Base-by-base conservation (phyloP, 148 eudicot species). In the Selenicereus undatus region DNA sequence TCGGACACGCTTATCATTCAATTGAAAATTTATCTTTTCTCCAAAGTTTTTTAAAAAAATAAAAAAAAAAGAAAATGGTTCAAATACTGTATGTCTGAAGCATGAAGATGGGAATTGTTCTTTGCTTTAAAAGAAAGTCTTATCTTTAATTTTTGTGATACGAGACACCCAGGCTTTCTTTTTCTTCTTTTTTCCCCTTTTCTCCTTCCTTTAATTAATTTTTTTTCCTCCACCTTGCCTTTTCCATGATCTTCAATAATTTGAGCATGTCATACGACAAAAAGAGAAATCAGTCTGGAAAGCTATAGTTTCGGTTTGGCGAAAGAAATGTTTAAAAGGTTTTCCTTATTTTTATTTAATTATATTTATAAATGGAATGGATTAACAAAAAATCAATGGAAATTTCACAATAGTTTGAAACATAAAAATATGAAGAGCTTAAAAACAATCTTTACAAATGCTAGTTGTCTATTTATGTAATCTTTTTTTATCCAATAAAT, bases 101-200 rank as follows among this genome's bases (percentile, higher is more conserved):
- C 18, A 56, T 29, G 11, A 77, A 77, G 48, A 35, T 58, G 29
- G 65, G 82, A 81, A 81, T 81, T 18, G 74, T 81, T 60, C 78
- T 81, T 81, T 81, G 82, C 82, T 74, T 81, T 29, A 21, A 74
- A 64, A 45, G 62, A 81, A 81, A 74, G 73, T 77, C 65, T 32
- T 80, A 71, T 80, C 30, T 45, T 74, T 80, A 26, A 62, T 18
- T 3, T n/a, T 26, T 74, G 82, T 81, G 82, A 78, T 48, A 73
- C 82, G 73, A 36, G 73, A 60, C 42, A 43, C 14, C 39, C 54
- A 16, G 45, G 3, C 27, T 43, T 45, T 78, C 27, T 60, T 58
- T 24, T 42, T 26, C 36, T 56, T 54, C 16, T 79, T 42, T 54
- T 60, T 14, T 35, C 21, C 43, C 42, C 6, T 72, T 72, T 35